Evolutionary conservation across 192 early-diverging fungal species (phyloP).

Genomic region (Mortierella alpina): DNA sequence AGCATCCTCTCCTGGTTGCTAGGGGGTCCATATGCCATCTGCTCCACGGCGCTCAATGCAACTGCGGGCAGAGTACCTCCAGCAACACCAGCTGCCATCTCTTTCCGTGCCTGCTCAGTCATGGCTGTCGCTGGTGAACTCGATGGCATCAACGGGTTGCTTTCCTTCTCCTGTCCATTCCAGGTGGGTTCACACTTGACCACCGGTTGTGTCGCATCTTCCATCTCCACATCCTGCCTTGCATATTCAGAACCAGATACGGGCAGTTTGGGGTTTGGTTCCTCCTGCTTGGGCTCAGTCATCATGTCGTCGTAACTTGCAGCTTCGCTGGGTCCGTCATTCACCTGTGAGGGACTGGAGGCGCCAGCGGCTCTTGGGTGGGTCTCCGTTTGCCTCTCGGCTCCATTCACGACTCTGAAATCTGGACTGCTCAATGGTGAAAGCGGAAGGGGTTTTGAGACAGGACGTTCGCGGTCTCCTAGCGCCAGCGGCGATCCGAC

Average conservation of each 20-base stretch:
- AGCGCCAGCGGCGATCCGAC: neutral
- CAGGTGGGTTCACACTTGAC: no score
- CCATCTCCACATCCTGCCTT: slow-evolving; percentile 7
- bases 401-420: neutral
- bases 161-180: no score
- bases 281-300: no score
- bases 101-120: neutral
- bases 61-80: neutral
- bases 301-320: no score
- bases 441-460: slow-evolving; percentile 8
- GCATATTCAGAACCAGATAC: no score
- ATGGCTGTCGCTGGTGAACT: no score
- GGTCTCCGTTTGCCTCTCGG: neutral
- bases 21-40: slow-evolving; percentile 12
- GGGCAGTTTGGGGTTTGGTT: no score
- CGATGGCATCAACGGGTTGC: no score
- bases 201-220: neutral
- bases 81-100: neutral
- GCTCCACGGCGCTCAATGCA: slow-evolving; percentile 7
- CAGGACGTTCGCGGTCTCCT: neutral
- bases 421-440: slow-evolving; percentile 21
- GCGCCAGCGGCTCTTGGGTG: no score
- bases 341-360: no score
- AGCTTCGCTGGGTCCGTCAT: no score
- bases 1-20: slow-evolving; percentile 20